These are phyloP conservation scores for Diaporthe longicolla DNA, from an alignment of 2,329 filamentous ascomycete genomes.

Conservation along the genomic window DNA sequence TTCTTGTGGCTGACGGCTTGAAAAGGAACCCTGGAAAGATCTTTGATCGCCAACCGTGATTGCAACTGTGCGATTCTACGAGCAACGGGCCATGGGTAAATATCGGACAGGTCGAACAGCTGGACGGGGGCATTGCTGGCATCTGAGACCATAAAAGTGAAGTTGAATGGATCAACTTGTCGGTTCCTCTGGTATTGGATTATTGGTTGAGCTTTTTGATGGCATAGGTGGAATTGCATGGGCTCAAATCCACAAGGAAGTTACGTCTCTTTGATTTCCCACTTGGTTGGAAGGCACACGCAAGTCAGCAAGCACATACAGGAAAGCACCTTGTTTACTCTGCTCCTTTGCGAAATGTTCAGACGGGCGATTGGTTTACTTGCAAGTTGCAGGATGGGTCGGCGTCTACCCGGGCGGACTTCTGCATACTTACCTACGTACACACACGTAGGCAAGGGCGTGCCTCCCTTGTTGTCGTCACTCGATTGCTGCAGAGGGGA, in stretches of 20 bases:
- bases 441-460: background rate
- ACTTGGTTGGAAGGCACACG: background rate
- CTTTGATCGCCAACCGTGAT: slow-evolving; percentile 71
- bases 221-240: slow-evolving; percentile 2
- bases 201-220: background rate
- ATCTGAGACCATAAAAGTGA: background rate
- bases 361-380: background rate
- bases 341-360: background rate
- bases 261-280: background rate
- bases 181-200: background rate
- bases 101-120: background rate
- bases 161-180: background rate
- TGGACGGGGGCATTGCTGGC: too few species aligned
- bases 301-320: background rate
- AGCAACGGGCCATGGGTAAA: too few species aligned
- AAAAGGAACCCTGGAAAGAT: slow-evolving; percentile 86
- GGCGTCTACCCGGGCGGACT: background rate
- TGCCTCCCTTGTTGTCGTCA: background rate
- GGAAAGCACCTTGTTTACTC: background rate
- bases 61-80: too few species aligned
- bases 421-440: background rate
- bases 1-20: slow-evolving; percentile 36
- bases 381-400: background rate
- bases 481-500: background rate
- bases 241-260: background rate